phyloP scores from a whole-genome alignment of 2,329 filamentous ascomycete genomes.

The Calonectria honghensis region DNA sequence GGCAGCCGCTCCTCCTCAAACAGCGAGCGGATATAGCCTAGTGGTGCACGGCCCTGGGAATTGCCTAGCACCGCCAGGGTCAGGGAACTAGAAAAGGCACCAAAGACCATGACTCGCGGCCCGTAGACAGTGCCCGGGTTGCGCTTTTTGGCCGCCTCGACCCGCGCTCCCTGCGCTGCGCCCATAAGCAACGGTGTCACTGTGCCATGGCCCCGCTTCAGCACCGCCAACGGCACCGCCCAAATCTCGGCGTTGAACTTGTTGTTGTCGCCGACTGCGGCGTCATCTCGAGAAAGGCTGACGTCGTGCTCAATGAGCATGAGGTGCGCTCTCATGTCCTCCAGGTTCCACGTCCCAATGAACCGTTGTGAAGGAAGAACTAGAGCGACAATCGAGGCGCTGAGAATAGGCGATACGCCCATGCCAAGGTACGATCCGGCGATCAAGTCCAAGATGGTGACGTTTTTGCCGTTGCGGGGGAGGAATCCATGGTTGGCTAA shows the following conservation, averaged over 20 bases:
- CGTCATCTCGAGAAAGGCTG: not conserved
- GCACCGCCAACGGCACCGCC: not conserved
- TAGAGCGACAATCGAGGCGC: not conserved
- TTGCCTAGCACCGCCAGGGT: not conserved
- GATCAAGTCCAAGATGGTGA: not conserved
- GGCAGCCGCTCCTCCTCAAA: not conserved
- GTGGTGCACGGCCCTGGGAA: not conserved
- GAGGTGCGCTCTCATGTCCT: not conserved
- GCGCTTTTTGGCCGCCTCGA: not conserved
- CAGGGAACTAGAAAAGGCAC: not conserved
- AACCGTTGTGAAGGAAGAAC: not conserved
- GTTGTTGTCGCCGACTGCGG: constrained; percentile 1
- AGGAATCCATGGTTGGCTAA: not conserved
- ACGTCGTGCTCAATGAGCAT: not conserved
- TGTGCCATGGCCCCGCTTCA: not conserved
- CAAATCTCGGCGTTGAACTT: not conserved
- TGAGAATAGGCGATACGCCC: not conserved
- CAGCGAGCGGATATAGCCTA: not conserved
- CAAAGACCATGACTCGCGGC: not conserved
- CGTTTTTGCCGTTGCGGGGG: not conserved
- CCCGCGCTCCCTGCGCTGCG: not conserved
- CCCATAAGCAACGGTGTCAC: not conserved
- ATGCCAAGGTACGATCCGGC: not conserved
- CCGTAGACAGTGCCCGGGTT: not conserved
- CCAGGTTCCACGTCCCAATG: not conserved